Percentiles rank a stretch among this genome's conserved stretches.
Evolutionary conservation across 2,329 filamentous ascomycete genomes (phyloP).

Genomic region (Xylaria sp.): DNA sequence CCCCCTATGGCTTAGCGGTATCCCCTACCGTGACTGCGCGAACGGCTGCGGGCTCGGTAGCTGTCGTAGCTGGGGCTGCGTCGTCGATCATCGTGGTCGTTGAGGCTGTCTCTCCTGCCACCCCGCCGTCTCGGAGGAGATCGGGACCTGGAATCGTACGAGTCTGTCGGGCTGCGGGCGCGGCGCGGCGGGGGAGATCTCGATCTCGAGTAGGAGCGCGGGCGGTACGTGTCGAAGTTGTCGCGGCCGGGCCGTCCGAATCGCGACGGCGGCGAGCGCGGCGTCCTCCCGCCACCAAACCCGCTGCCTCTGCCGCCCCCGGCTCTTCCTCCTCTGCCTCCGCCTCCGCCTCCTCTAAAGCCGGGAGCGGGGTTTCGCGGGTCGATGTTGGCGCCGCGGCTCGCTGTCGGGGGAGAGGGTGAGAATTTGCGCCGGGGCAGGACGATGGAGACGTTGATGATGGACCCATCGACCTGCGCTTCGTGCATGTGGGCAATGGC

Average conservation of each 20-base stretch:
- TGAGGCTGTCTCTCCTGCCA: slow-evolving; percentile 37
- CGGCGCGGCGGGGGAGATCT: slow-evolving; percentile 41
- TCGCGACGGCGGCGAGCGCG: slow-evolving; percentile 29
- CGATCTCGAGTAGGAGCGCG: slow-evolving; percentile 56
- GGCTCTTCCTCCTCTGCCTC: slow-evolving; percentile 42
- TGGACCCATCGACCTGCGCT: slow-evolving; percentile 83
- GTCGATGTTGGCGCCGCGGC: slow-evolving; percentile 63
- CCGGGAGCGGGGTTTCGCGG: slow-evolving; percentile 51
- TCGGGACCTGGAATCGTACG: slow-evolving; percentile 39
- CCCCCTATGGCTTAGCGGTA: slow-evolving; percentile 36
- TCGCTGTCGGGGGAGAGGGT: slow-evolving; percentile 72
- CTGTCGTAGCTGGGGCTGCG: slow-evolving; percentile 55
- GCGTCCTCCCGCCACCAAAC: slow-evolving; percentile 36
- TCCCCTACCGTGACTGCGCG: slow-evolving; percentile 43
- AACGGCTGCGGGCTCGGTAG: slow-evolving; percentile 44
- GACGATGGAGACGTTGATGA: slow-evolving; percentile 86
- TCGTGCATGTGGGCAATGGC: slow-evolving; percentile 98
- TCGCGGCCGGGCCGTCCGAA: slow-evolving; percentile 36
- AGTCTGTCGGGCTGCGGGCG: slow-evolving; percentile 35
- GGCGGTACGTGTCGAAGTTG: slow-evolving; percentile 62
- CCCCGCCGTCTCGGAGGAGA: slow-evolving; percentile 39
- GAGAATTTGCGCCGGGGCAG: slow-evolving; percentile 83
- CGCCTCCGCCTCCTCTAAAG: slow-evolving; percentile 38
- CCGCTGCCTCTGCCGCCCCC: slow-evolving; percentile 36
- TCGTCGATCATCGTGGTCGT: slow-evolving; percentile 41